These are phyloP conservation scores for Hygrocybe punicea DNA, from an alignment of 768 basidiomycete genomes.

Conservation along the genomic window DNA sequence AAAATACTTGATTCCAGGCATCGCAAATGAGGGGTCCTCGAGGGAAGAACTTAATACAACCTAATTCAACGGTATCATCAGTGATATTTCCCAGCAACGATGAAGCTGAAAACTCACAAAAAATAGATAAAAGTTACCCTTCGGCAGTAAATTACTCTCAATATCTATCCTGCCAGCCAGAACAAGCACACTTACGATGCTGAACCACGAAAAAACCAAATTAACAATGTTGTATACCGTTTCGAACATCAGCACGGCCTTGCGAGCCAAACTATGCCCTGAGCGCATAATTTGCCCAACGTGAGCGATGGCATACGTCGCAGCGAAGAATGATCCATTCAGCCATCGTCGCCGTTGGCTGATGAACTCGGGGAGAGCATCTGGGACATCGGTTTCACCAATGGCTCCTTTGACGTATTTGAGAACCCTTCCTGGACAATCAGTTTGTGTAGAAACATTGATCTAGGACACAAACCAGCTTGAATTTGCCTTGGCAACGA, in stretches of 20 bases:
- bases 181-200: conserved; percentile 54
- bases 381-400: conserved; percentile 93
- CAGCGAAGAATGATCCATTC: conserved; percentile 93
- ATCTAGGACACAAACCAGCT: conserved; percentile 53
- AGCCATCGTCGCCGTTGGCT: conserved; percentile 86
- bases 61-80: conserved; percentile 34
- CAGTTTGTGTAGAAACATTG: neutral
- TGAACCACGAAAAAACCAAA: conserved; percentile 91
- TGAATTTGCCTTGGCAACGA: conserved; percentile 73
- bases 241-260: conserved; percentile 71
- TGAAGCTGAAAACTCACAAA: conserved; percentile 56
- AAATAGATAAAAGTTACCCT: conserved; percentile 96
- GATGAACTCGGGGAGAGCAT: conserved; percentile 90
- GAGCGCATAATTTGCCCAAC: conserved; percentile 73
- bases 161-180: neutral
- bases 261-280: conserved; percentile 77
- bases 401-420: conserved; percentile 94
- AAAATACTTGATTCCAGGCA: conserved; percentile 64
- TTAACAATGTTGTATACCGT: conserved; percentile 85
- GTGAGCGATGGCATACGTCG: conserved; percentile 90
- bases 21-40: conserved; percentile 66
- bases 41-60: conserved; percentile 85
- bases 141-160: neutral
- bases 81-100: conserved; percentile 2
- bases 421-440: conserved; percentile 64